Conservation (phyloP, 371 early-diverging fungal genomes). For the Mortierella sp. region DNA sequence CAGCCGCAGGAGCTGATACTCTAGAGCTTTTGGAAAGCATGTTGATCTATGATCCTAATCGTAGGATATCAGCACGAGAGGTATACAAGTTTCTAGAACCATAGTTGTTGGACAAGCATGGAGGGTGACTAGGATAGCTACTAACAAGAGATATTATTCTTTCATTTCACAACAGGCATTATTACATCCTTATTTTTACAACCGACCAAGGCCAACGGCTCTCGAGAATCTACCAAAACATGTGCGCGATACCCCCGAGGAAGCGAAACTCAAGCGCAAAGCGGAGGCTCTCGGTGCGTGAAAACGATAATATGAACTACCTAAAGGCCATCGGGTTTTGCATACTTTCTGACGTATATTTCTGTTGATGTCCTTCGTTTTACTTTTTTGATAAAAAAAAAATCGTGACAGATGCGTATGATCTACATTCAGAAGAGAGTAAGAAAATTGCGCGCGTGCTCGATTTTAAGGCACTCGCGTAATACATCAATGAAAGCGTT, state of each 20-base stretch:
- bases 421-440: constrained; percentile 26
- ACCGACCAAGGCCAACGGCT: constrained; percentile 88
- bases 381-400: not conserved
- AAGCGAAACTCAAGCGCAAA: constrained; percentile 43
- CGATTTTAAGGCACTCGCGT: constrained; percentile 18
- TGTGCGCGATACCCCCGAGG: constrained; percentile 45
- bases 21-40: constrained; percentile 93
- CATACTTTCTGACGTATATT: constrained; percentile 2
- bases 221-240: constrained; percentile 85
- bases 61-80: constrained; percentile 88
- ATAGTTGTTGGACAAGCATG: too few relatives aligned
- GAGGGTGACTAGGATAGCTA: not conserved
- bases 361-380: not conserved
- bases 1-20: constrained; percentile 94
- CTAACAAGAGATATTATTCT: not conserved
- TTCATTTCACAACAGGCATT: constrained; percentile 70
- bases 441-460: constrained; percentile 37
- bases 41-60: constrained; percentile 92
- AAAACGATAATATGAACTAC: not conserved
- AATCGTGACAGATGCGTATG: constrained; percentile 19
- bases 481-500: not conserved
- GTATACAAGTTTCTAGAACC: constrained; percentile 49
- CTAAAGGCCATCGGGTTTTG: not conserved
- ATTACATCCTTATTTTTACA: constrained; percentile 91
- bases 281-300: constrained; percentile 51